Percentiles rank a stretch among this genome's conserved stretches.
These are phyloP conservation scores for Discostella stelligera DNA, from an alignment of 352 stramenopile species.

Conservation along the genomic window DNA sequence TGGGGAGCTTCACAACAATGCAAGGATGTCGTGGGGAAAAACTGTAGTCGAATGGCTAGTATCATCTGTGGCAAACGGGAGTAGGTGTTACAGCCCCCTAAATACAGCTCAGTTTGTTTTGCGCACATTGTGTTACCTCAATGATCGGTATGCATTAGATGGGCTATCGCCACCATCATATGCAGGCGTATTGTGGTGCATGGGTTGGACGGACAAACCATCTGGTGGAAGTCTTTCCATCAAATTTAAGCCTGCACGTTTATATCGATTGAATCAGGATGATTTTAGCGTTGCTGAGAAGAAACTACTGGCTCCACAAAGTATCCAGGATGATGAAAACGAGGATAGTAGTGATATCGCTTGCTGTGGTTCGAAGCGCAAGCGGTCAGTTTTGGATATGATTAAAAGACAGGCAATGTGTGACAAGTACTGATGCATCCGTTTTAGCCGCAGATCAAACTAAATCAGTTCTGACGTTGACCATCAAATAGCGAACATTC, in stretches of 20 bases:
- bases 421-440: too few species aligned
- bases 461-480: too few species aligned
- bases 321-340: background rate
- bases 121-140: conserved; percentile 53
- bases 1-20: conserved; percentile 78
- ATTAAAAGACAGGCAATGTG: conserved; percentile 16
- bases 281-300: conserved; percentile 38
- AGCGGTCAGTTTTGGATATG: conserved; percentile 17
- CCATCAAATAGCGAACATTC: too few species aligned
- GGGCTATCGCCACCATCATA: conserved; percentile 64
- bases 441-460: too few species aligned
- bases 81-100: background rate
- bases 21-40: conserved; percentile 78
- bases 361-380: background rate
- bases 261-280: conserved; percentile 30
- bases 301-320: conserved; percentile 7
- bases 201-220: conserved; percentile 68
- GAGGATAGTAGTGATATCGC: background rate
- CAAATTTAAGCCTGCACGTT: conserved; percentile 27
- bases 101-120: conserved; percentile 24
- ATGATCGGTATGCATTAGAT: conserved; percentile 75
- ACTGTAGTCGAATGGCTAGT: conserved; percentile 57
- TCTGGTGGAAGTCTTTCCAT: conserved; percentile 7
- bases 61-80: conserved; percentile 1
- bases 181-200: conserved; percentile 70